Evolutionary conservation across 2,329 filamentous ascomycete genomes (phyloP).

Genomic region (Neospermospora avenae): DNA sequence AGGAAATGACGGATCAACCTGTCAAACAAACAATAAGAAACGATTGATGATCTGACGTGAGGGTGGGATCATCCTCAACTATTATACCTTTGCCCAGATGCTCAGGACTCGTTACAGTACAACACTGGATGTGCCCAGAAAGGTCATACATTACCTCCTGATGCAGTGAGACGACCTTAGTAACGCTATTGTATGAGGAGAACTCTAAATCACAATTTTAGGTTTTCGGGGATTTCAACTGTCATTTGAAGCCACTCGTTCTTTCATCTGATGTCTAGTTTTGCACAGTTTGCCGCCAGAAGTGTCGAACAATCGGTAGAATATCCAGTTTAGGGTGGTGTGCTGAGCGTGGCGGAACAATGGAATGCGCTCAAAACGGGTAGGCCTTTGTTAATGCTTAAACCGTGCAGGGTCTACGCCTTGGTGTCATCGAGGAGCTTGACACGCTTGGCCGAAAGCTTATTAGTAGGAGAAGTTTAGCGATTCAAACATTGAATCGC

Average conservation of each 20-base stretch:
- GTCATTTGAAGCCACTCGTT: not conserved
- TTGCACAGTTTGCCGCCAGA: not conserved
- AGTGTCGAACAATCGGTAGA: not conserved
- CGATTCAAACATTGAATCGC: too few species aligned
- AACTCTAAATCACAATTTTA: not conserved
- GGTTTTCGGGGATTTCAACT: not conserved
- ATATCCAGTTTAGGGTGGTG: not conserved
- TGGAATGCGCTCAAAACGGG: too few species aligned
- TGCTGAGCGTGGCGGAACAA: not conserved
- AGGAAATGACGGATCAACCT: not conserved
- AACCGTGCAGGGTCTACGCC: not conserved
- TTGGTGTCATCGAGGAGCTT: not conserved
- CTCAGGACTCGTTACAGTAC: not conserved
- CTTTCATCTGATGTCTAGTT: not conserved
- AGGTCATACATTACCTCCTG: not conserved
- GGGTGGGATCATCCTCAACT: not conserved
- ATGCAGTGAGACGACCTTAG: not conserved
- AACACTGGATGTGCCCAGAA: not conserved
- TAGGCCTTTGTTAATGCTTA: not conserved
- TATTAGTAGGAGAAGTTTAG: too few species aligned
- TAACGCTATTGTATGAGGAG: not conserved
- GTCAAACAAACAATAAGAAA: not conserved
- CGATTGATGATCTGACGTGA: not conserved
- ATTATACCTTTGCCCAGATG: not conserved
- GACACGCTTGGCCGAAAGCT: not conserved